Evolutionary conservation across 805 yeast genomes (phyloP), one percentile per base, ranked within the genome.

Genomic region (Wickerhamomyces chaumierensis): DNA sequence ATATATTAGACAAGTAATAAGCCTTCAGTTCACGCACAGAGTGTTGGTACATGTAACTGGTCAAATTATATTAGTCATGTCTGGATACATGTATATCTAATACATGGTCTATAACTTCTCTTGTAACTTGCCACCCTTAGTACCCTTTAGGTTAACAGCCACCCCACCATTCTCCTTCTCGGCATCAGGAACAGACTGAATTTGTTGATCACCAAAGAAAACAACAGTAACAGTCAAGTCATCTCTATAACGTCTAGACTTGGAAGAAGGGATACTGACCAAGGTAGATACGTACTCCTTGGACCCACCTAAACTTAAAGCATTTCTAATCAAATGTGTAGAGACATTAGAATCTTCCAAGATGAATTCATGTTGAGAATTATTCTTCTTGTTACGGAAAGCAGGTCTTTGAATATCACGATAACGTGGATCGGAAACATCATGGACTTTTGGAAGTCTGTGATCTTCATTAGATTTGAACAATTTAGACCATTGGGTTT

Each of bases 191-290:
- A 25, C n/a, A 25, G 12, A 8, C 12, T 13, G 9, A 4, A 8
- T 9, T 68, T 9, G 14, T 15, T 31, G 33, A 18, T 74, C 74
- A 12, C 94, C 95, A 56, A 92, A 92, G 60, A 92, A 92, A 2
- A 90, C 85, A 18, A 92, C 98, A 3, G 96, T 86, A 5, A 88
- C 96, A 1, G 97, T 88, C 55, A 92, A 68, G 58, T 92, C 98
- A 62, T 92, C 98, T 58, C 98, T 76, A 61, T 88, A 90, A 34
- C 86, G 71, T 61, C 98, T 76, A 17, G 95, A 81, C 48, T 82
- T 71, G 2, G 97, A 96, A 15, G 87, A 74, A 16, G 97, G 97
- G 38, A 92, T 86, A 39, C 92, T 80, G 15, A 87, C 81, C 43
- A 92, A 65, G 73, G 92, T 83, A 18, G 88, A 76, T 3, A 88